A percentile compares a stretch with the other conserved stretches of the same genome.
phyloP scores from a whole-genome alignment of 306 rosid species.

The Acacia confusa region DNA sequence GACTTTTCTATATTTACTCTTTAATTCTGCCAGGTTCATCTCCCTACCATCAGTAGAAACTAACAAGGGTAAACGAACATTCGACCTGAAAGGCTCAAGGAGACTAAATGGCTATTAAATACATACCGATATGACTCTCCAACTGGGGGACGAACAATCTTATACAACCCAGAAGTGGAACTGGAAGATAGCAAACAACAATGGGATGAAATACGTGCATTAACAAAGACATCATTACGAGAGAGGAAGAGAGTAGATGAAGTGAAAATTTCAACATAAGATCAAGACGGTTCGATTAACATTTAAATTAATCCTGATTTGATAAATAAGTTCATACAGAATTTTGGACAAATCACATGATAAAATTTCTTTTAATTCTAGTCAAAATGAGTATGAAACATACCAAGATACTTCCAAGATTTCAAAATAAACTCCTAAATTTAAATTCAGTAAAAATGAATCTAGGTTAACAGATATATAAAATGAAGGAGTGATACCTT shows the following conservation, averaged over 20 bases:
- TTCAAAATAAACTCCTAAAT: not conserved
- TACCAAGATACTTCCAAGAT: not conserved
- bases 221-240: not conserved
- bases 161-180: constrained; percentile 75
- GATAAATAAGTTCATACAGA: not conserved
- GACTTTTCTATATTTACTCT: constrained; percentile 76
- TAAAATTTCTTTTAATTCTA: not conserved
- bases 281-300: not conserved
- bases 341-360: not conserved
- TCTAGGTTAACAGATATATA: not conserved
- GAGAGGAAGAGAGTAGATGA: not conserved
- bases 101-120: constrained; percentile 21
- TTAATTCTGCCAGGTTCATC: constrained; percentile 86
- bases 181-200: constrained; percentile 53
- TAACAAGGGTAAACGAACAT: constrained; percentile 22
- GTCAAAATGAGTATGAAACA: not conserved
- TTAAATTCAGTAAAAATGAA: not conserved
- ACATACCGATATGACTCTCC: constrained; percentile 91
- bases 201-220: not conserved
- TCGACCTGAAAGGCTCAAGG: constrained; percentile 16
- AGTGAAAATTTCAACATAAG: not conserved
- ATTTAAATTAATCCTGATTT: not conserved
- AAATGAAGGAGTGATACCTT: constrained; percentile 52
- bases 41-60: constrained; percentile 53
- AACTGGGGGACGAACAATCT: constrained; percentile 93